These are phyloP conservation scores for Penicillium longicatenatum DNA, from an alignment of 495 filamentous ascomycete genomes.

Conservation along the genomic window DNA sequence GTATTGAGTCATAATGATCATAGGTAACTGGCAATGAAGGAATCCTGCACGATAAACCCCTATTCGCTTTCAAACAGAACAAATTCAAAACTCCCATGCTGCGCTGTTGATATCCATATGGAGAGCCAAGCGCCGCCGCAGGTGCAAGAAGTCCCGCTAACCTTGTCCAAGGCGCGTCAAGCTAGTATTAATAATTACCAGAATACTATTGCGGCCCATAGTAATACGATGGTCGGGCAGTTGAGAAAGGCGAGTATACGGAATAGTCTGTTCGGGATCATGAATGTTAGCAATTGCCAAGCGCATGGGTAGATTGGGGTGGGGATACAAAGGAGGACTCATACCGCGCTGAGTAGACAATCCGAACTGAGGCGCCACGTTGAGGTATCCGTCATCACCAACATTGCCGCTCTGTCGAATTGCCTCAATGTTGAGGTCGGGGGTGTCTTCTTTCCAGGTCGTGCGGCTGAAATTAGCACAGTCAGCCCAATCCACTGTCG, in stretches of 20 bases:
- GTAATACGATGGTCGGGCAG: conserved; percentile 26
- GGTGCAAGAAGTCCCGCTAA: not conserved
- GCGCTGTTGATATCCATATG: not conserved
- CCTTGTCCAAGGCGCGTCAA: not conserved
- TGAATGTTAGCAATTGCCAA: conserved; percentile 9
- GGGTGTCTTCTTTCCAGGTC: conserved; percentile 59
- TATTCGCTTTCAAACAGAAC: not conserved
- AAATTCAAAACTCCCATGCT: not conserved
- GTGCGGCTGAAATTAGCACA: conserved; percentile 46
- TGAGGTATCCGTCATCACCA: conserved; percentile 65
- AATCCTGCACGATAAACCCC: not conserved
- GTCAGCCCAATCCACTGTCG: not conserved
- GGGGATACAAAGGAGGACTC: conserved; percentile 31
- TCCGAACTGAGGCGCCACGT: conserved; percentile 64
- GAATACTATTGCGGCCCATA: conserved; percentile 20
- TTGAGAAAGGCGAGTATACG: conserved; percentile 47
- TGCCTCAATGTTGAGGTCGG: conserved; percentile 40
- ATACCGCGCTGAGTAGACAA: conserved; percentile 57
- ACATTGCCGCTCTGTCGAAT: conserved; percentile 40
- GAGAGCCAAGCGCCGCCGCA: not conserved
- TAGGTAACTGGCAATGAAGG: not conserved
- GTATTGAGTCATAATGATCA: not conserved
- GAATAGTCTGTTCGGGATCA: conserved; percentile 36
- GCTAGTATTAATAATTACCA: not conserved
- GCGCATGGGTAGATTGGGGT: not conserved